Conservation (phyloP, 83 land plant genomes). For the Thuja plicata region DNA sequence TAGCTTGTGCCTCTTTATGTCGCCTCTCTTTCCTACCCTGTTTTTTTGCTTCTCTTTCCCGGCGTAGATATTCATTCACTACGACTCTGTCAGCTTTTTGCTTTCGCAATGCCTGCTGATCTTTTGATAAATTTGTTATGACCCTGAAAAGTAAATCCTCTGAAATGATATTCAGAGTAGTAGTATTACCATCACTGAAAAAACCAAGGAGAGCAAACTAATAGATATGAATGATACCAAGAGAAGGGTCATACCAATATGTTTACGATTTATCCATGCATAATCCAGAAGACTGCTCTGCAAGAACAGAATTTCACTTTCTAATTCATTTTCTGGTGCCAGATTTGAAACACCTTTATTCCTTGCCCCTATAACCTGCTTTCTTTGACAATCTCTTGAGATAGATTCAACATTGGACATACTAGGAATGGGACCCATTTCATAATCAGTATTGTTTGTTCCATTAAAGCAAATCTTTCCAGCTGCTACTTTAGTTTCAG, state of each 20-base stretch:
- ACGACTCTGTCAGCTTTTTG: conserved; percentile 59
- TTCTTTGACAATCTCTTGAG: conserved; percentile 31
- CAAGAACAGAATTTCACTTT: conserved; percentile 72
- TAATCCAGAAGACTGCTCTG: conserved; percentile 59
- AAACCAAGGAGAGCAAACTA: not conserved
- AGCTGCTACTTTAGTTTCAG: not conserved
- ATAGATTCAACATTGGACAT: not conserved
- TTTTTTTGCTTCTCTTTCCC: conserved; percentile 79
- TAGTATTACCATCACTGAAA: not conserved
- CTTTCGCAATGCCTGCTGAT: conserved; percentile 41
- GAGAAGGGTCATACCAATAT: conserved; percentile 43
- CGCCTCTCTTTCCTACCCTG: conserved; percentile 86
- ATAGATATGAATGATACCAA: not conserved
- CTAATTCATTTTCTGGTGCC: conserved; percentile 83
- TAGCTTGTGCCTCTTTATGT: conserved; percentile 93
- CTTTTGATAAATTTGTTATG: conserved; percentile 56
- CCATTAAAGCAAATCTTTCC: not conserved
- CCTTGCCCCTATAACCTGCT: conserved; percentile 50
- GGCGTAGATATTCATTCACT: conserved; percentile 61
- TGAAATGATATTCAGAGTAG: conserved; percentile 26
- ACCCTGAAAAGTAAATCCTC: conserved; percentile 69
- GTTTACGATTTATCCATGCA: conserved; percentile 42
- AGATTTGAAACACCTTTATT: conserved; percentile 43
- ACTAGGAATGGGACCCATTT: not conserved
- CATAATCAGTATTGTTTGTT: not conserved